These are phyloP conservation scores for Hansfordia pulvinata DNA, from an alignment of 2,329 filamentous ascomycete genomes.

Conservation along the genomic window DNA sequence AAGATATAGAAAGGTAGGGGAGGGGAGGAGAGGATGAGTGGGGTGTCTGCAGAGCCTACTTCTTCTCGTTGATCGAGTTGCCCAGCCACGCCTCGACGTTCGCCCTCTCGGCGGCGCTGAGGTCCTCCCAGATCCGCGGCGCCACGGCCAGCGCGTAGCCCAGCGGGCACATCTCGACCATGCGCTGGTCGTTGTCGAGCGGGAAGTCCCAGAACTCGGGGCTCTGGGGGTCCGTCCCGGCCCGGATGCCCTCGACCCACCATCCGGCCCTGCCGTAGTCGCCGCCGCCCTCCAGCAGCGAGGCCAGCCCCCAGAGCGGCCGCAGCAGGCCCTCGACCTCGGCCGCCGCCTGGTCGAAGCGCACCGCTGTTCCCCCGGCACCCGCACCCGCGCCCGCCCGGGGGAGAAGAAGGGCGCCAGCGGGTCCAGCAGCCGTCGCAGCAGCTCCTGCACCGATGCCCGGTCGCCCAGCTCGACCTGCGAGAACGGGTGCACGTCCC, in stretches of 20 bases:
- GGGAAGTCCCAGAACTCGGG: constrained; percentile 68
- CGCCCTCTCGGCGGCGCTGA: constrained; percentile 45
- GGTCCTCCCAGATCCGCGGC: constrained; percentile 48
- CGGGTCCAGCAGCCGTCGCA: constrained; percentile 53
- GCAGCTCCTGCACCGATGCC: constrained; percentile 44
- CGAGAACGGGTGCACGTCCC: constrained; percentile 40
- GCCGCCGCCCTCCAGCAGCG: constrained; percentile 54
- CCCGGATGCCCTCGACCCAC: constrained; percentile 57
- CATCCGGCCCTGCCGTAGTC: constrained; percentile 48
- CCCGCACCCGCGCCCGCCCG: constrained; percentile 48
- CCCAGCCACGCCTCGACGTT: constrained; percentile 63
- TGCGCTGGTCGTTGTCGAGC: constrained; percentile 64
- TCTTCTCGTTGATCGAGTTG: constrained; percentile 64
- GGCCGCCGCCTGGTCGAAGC: constrained; percentile 65
- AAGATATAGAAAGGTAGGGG: neutral
- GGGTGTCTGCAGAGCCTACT: no score
- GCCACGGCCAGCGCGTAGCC: constrained; percentile 63
- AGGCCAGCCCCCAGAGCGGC: constrained; percentile 63
- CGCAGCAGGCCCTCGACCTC: constrained; percentile 66
- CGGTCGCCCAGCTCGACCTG: constrained; percentile 34
- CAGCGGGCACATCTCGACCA: constrained; percentile 76
- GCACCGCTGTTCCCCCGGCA: constrained; percentile 56
- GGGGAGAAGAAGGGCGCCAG: constrained; percentile 61
- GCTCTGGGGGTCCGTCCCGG: constrained; percentile 55
- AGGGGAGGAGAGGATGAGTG: no score